These are phyloP conservation scores for Leccinum barrowsii DNA, from an alignment of 768 basidiomycete species.

Conservation along the genomic window DNA sequence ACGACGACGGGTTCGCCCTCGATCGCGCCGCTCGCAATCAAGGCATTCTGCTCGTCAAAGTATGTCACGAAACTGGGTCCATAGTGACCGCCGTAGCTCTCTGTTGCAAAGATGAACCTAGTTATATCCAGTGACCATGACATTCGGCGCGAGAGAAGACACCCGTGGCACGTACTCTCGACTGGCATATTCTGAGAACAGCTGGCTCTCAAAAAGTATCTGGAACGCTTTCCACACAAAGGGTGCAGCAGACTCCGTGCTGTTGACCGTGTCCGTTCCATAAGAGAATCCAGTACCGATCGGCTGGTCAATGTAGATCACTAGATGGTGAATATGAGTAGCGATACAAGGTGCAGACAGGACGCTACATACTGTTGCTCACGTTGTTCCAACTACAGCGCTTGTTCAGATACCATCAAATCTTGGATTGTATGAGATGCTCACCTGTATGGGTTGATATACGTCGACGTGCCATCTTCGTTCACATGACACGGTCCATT, in stretches of 20 bases:
- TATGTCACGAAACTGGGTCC: conserved; percentile 62
- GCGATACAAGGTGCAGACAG: background rate
- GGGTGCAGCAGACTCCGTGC: conserved; percentile 47
- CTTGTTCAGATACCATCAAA: background rate
- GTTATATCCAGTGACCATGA: background rate
- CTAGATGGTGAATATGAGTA: conserved; percentile 28
- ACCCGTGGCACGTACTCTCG: conserved; percentile 42
- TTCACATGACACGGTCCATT: conserved; percentile 64
- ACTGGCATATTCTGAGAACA: conserved; percentile 47
- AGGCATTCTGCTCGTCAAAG: conserved; percentile 58
- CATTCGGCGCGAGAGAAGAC: background rate
- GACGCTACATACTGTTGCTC: conserved; percentile 59
- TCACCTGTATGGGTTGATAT: conserved; percentile 59
- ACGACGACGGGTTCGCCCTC: conserved; percentile 43
- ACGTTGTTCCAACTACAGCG: conserved; percentile 58
- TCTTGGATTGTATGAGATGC: background rate
- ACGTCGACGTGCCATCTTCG: conserved; percentile 48
- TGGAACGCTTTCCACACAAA: conserved; percentile 64
- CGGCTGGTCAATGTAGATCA: conserved; percentile 71
- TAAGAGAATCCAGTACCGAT: conserved; percentile 65
- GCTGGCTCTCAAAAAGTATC: conserved; percentile 52
- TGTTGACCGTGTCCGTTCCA: conserved; percentile 54
- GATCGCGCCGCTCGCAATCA: conserved; percentile 43
- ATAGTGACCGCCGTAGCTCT: conserved; percentile 69
- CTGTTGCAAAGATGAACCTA: conserved; percentile 62